A percentile compares a stretch with the other conserved stretches of the same genome.
Conservation (phyloP, 371 early-diverging fungal species). For the Blakeslea trispora region DNA sequence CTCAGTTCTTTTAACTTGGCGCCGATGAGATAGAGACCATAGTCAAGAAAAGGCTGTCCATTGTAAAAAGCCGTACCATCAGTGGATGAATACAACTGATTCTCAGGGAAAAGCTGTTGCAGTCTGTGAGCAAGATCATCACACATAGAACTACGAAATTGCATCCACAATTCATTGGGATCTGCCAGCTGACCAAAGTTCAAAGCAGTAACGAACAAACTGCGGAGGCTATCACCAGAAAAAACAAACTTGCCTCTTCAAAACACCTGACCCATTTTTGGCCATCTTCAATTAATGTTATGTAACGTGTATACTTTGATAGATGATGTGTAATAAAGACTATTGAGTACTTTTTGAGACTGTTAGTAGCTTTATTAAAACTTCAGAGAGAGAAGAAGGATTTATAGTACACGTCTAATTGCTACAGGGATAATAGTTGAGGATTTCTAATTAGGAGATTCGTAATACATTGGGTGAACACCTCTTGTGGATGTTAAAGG, state of each 20-base stretch:
- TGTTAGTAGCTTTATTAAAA: no score
- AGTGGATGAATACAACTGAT: background rate
- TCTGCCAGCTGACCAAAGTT: background rate
- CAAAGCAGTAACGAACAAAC: background rate
- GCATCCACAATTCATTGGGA: background rate
- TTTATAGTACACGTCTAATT: no score
- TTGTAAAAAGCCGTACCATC: background rate
- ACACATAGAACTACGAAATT: background rate
- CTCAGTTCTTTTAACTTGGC: background rate
- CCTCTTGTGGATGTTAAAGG: no score
- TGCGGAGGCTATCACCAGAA: background rate
- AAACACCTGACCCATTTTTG: background rate
- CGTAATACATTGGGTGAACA: no score
- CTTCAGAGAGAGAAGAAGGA: no score
- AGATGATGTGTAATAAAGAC: no score
- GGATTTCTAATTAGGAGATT: no score
- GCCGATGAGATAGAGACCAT: background rate
- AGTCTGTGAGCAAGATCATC: background rate
- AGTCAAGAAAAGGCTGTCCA: background rate
- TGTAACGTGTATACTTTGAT: no score
- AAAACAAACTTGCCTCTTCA: background rate
- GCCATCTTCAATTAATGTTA: conserved; percentile 1
- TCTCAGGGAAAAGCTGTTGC: background rate
- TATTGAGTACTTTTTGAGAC: no score
- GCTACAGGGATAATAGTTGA: no score